Conservation (phyloP, 352 stramenopile species). For the Peronospora belbahrii region DNA sequence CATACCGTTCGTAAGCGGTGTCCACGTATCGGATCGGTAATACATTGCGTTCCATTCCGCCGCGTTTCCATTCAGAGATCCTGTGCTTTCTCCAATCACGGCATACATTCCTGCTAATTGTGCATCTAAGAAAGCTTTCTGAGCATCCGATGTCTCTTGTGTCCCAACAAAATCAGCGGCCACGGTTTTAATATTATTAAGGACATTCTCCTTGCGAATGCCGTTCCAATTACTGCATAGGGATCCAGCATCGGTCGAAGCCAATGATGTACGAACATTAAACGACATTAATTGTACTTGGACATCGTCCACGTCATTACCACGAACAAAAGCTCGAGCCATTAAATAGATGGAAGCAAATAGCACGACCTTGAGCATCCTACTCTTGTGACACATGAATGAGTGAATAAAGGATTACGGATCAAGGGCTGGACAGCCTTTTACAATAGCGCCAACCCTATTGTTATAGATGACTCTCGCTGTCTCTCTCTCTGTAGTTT, state of each 20-base stretch:
- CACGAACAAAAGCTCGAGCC: constrained; percentile 6
- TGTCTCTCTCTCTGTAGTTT: too few relatives aligned
- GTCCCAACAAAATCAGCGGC: constrained; percentile 68
- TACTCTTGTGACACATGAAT: too few relatives aligned
- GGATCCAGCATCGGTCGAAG: constrained; percentile 27
- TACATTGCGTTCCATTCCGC: constrained; percentile 58
- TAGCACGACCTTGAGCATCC: constrained; percentile 16
- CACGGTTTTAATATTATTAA: constrained; percentile 44
- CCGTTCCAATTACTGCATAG: constrained; percentile 59
- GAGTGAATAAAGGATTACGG: constrained; percentile 1
- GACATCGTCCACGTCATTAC: constrained; percentile 37
- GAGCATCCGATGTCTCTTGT: constrained; percentile 71
- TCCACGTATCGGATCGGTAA: constrained; percentile 55
- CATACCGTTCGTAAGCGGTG: constrained; percentile 44
- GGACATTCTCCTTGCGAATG: constrained; percentile 54
- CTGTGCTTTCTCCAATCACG: constrained; percentile 49
- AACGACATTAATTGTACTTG: constrained; percentile 65
- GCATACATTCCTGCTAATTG: constrained; percentile 45
- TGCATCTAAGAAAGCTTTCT: constrained; percentile 53
- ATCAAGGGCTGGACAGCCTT: constrained; percentile 3
- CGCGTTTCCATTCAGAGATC: constrained; percentile 52
- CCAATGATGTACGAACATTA: constrained; percentile 69
- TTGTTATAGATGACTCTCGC: too few relatives aligned
- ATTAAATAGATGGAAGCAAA: constrained; percentile 16
- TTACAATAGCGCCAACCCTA: not conserved